phyloP scores from a whole-genome alignment of 768 basidiomycete genomes.

The Tubosaeta brunneosetosa region DNA sequence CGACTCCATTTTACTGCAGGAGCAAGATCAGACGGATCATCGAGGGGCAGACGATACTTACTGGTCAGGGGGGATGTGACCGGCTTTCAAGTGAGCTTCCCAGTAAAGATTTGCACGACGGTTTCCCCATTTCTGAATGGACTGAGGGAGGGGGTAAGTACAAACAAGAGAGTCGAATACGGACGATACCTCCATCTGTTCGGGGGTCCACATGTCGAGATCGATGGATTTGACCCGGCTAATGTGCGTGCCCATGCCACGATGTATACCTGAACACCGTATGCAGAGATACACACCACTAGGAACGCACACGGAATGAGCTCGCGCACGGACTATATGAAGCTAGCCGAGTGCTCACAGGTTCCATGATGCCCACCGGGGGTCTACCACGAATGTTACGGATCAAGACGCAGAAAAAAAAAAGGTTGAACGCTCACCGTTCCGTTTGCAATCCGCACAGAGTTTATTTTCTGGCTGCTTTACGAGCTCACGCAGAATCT shows the following conservation, averaged over 20 bases:
- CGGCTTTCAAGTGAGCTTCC: conserved; percentile 91
- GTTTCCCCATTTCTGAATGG: conserved; percentile 94
- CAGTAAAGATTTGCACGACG: conserved; percentile 89
- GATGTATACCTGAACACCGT: conserved; percentile 94
- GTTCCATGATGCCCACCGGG: conserved; percentile 98
- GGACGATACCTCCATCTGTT: conserved; percentile 83
- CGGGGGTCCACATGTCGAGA: conserved; percentile 95
- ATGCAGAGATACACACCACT: conserved; percentile 96
- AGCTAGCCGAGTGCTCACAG: conserved; percentile 48
- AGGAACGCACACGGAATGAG: conserved; percentile 4
- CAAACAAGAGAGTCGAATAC: conserved; percentile 13
- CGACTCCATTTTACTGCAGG: conserved; percentile 87
- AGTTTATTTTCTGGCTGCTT: conserved; percentile 89
- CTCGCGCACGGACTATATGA: not conserved
- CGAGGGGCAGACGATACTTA: conserved; percentile 38
- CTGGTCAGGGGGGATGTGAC: conserved; percentile 94
- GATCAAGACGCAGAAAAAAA: not conserved
- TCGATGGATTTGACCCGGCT: conserved; percentile 97
- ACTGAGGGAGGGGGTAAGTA: conserved; percentile 34
- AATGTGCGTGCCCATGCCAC: conserved; percentile 98
- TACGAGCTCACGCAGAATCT: conserved; percentile 79
- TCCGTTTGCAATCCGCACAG: conserved; percentile 95
- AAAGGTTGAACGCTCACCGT: conserved; percentile 55
- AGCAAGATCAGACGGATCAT: not conserved
- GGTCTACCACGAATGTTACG: conserved; percentile 51